Evolutionary conservation across 208 protist genomes (phyloP).

Genomic region (Trichomonas vaginalis): DNA sequence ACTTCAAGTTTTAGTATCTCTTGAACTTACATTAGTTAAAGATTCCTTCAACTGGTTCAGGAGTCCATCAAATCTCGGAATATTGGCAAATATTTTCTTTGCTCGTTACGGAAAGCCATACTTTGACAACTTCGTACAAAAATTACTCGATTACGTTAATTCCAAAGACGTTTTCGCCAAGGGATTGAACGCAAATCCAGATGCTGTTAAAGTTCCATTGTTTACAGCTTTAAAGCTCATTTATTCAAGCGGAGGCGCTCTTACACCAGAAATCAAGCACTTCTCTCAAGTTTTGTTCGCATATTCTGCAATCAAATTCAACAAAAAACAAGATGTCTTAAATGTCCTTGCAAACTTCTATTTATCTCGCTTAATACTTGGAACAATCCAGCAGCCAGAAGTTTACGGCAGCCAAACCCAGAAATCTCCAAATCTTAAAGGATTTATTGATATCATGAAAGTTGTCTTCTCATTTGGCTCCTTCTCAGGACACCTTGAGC

Average conservation of each 20-base stretch:
- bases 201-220: neutral
- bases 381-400: neutral
- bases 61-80: neutral
- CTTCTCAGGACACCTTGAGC: neutral
- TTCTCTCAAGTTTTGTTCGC: neutral
- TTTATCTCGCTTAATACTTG: neutral
- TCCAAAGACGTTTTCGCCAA: neutral
- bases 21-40: neutral
- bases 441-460: neutral
- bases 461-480: neutral
- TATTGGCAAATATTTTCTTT: neutral
- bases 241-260: neutral
- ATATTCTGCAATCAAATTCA: neutral
- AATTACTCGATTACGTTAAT: neutral
- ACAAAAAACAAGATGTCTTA: neutral
- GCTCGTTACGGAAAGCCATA: neutral
- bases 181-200: neutral
- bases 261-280: neutral
- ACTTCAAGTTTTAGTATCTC: neutral
- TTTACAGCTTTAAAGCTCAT: neutral
- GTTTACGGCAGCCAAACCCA: neutral
- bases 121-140: neutral
- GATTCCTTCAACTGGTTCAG: neutral
- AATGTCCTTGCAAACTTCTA: neutral
- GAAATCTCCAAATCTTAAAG: neutral